Base-by-base conservation (phyloP, 2,329 filamentous ascomycete species). In the Nemania serpens region DNA sequence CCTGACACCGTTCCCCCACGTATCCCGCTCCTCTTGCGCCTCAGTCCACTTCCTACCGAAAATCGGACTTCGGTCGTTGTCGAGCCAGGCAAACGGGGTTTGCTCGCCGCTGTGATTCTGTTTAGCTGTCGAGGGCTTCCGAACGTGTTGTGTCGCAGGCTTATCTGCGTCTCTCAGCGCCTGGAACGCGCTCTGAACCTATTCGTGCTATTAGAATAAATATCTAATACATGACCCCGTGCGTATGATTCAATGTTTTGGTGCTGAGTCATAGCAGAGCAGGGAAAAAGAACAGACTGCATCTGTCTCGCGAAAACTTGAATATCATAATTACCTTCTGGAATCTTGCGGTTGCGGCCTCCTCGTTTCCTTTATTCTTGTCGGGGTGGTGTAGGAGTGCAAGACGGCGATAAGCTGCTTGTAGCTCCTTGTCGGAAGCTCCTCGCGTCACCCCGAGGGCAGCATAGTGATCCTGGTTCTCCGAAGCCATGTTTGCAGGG, bases 361-460 rank as follows among this genome's bases (percentile, higher is more conserved):
- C 51, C 15, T 59, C 55, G 41, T 59, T 62, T 6, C 51, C 60
- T 43, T 29, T 52, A 29, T 62, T 59, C 11, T 55, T 55, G 25
- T 59, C 60, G 2, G 56, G 60, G 46, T 62, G 55, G 41, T 55
- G 47, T 4, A 37, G 18, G 2, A 47, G 51, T 5, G 50, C 55
- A 22, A 55, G 55, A 20, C 60, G 45, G 6, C 34, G 37, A 18
- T 59, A 62, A 13, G 60, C 60, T 13, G 58, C 55, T 18, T 57
- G 46, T 13, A 57, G 55, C 37, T 57, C 55, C 37, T 57, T 46
- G 29, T 45, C 45, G 13, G 55, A 57, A 22, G 55, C 55, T 6
- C 46, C 55, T 45, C 46, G 46, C 25, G 11, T 45, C 3, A 57
- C 39, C 7, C 39, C 39, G 11, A 57, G 55, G 47, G 33, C 45